phyloP scores from a whole-genome alignment of 2,329 filamentous ascomycete species.

The Ophiocordyceps camponoti-leonardi region DNA sequence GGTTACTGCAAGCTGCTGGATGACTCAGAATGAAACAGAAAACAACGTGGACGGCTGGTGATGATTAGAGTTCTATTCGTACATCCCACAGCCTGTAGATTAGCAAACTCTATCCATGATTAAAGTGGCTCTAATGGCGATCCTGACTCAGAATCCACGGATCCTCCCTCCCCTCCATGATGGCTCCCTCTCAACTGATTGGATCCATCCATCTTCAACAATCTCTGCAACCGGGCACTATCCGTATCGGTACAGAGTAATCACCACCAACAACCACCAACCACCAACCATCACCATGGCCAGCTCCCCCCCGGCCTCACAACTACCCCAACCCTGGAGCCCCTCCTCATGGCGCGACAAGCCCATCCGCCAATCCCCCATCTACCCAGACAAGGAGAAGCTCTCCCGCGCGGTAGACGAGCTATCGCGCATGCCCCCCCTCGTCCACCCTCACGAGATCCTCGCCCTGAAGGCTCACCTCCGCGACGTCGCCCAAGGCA shows the following conservation, averaged over 20 bases:
- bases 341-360: slow-evolving; percentile 59
- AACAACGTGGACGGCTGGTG: too few species aligned
- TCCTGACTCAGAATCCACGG: too few species aligned
- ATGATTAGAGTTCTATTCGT: too few species aligned
- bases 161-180: too few species aligned
- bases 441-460: slow-evolving; percentile 71
- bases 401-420: slow-evolving; percentile 44
- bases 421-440: slow-evolving; percentile 53
- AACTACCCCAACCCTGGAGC: slow-evolving; percentile 26
- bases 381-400: slow-evolving; percentile 45
- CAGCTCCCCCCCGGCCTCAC: not conserved
- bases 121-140: too few species aligned
- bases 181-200: too few species aligned
- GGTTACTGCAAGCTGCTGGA: too few species aligned
- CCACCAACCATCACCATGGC: not conserved
- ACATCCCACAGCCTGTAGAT: too few species aligned
- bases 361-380: slow-evolving; percentile 61
- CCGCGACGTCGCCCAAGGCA: slow-evolving; percentile 72
- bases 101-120: too few species aligned
- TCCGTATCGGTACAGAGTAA: not conserved
- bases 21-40: too few species aligned
- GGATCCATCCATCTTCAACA: too few species aligned
- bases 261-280: not conserved
- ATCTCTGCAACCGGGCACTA: too few species aligned
- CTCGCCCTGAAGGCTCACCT: slow-evolving; percentile 61